phyloP scores from a whole-genome alignment of 2,329 filamentous ascomycete genomes.

The Diaporthe ilicicola region DNA sequence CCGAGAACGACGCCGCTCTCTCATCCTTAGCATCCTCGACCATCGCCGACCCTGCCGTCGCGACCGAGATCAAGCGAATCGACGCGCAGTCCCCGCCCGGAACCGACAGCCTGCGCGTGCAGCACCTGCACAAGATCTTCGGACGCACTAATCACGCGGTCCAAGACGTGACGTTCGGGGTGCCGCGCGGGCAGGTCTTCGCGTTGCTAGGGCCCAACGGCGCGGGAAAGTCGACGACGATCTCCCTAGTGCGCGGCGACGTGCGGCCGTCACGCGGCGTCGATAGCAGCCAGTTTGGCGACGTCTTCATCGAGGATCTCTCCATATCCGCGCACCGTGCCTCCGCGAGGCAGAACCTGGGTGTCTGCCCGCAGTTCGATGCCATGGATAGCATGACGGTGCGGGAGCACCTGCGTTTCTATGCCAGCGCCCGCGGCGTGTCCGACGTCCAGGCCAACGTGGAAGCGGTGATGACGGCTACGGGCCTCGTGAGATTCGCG shows the following conservation, averaged over 20 bases:
- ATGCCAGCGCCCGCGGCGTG: conserved; percentile 84
- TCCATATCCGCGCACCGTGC: conserved; percentile 79
- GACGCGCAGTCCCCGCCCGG: conserved; percentile 54
- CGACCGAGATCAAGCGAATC: conserved; percentile 70
- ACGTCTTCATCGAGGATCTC: conserved; percentile 81
- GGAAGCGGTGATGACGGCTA: conserved; percentile 77
- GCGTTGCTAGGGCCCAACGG: conserved; percentile 90
- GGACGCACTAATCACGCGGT: conserved; percentile 59
- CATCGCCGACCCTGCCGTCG: conserved; percentile 66
- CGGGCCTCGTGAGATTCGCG: conserved; percentile 77
- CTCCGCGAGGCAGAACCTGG: conserved; percentile 77
- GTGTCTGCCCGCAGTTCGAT: conserved; percentile 91
- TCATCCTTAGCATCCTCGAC: conserved; percentile 3
- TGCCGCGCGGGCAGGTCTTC: conserved; percentile 83
- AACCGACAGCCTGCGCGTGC: conserved; percentile 77
- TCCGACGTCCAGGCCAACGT: conserved; percentile 81
- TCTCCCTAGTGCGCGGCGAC: conserved; percentile 90
- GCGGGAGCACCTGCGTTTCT: conserved; percentile 85
- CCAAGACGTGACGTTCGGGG: conserved; percentile 87
- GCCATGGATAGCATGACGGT: conserved; percentile 94
- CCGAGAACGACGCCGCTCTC: conserved; percentile 24
- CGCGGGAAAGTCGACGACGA: conserved; percentile 90
- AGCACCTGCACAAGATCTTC: conserved; percentile 84
- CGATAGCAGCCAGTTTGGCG: conserved; percentile 53
- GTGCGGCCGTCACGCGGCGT: conserved; percentile 72